phyloP scores from a whole-genome alignment of 78 protist genomes.

The Acrasis kona region DNA sequence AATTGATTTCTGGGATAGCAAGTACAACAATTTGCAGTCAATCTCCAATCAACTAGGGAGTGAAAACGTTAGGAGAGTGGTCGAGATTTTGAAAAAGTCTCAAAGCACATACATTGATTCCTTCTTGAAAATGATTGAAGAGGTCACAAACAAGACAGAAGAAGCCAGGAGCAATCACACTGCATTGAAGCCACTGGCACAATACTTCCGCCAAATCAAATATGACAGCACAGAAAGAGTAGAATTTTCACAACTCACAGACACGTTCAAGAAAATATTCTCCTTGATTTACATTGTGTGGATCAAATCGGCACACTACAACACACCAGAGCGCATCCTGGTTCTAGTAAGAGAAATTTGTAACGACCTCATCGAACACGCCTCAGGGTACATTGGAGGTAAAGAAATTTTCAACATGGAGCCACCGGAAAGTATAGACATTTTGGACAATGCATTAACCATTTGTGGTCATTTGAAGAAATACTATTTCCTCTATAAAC shows the following conservation, averaged over 20 bases:
- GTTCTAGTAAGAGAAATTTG: slow-evolving; percentile 41
- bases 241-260: neutral
- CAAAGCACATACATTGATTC: slow-evolving; percentile 14
- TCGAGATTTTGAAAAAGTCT: slow-evolving; percentile 23
- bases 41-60: slow-evolving; percentile 18
- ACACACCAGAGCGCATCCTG: slow-evolving; percentile 9
- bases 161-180: slow-evolving; percentile 23
- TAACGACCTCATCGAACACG: slow-evolving; percentile 44
- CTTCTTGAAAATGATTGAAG: slow-evolving; percentile 2
- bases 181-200: slow-evolving; percentile 17
- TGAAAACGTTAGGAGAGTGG: neutral
- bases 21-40: slow-evolving; percentile 25
- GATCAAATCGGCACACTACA: slow-evolving; percentile 12
- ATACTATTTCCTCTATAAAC: slow-evolving; percentile 14
- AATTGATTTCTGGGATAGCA: slow-evolving; percentile 60
- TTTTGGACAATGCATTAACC: neutral
- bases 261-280: slow-evolving; percentile 23
- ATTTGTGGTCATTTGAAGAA: slow-evolving; percentile 21
- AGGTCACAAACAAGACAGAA: neutral
- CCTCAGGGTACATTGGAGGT: slow-evolving; percentile 1
- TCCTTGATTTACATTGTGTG: slow-evolving; percentile 29
- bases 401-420: slow-evolving; percentile 12
- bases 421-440: slow-evolving; percentile 26
- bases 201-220: neutral
- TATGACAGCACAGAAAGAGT: neutral